phyloP scores from a whole-genome alignment of 73 alveolate species.

The Stentor roeselii region DNA sequence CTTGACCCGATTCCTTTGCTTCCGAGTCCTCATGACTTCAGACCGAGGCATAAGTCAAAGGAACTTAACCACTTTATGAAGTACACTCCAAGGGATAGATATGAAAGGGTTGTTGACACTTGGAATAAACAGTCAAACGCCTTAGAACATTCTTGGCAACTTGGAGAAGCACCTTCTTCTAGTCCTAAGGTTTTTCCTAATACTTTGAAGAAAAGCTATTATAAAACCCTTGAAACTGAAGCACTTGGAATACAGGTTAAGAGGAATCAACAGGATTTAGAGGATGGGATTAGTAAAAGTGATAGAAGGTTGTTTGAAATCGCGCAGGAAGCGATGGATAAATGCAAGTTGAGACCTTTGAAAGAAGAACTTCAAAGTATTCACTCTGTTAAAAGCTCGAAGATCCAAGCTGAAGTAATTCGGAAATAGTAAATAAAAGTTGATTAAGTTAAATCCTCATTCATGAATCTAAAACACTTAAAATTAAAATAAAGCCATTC shows the following conservation, averaged over 20 bases:
- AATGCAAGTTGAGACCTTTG: conserved; percentile 7
- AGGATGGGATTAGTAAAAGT: neutral
- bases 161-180: neutral
- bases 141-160: conserved; percentile 4
- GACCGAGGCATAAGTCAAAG: conserved; percentile 29
- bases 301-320: neutral
- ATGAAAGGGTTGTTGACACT: conserved; percentile 39
- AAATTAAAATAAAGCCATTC: no score
- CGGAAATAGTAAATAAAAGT: no score
- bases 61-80: conserved; percentile 39
- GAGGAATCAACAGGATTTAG: neutral
- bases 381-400: neutral
- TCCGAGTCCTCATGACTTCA: neutral
- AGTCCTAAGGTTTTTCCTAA: neutral
- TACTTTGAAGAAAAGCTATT: neutral
- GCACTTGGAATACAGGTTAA: neutral
- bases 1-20: conserved; percentile 6
- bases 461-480: no score
- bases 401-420: no score
- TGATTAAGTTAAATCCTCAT: no score
- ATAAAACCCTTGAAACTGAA: conserved; percentile 10
- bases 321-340: conserved; percentile 15
- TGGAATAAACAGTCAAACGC: neutral
- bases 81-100: conserved; percentile 32
- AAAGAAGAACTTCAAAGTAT: neutral